phyloP scores from a whole-genome alignment of 768 basidiomycete genomes.

The Podaxis carcinomalis region DNA sequence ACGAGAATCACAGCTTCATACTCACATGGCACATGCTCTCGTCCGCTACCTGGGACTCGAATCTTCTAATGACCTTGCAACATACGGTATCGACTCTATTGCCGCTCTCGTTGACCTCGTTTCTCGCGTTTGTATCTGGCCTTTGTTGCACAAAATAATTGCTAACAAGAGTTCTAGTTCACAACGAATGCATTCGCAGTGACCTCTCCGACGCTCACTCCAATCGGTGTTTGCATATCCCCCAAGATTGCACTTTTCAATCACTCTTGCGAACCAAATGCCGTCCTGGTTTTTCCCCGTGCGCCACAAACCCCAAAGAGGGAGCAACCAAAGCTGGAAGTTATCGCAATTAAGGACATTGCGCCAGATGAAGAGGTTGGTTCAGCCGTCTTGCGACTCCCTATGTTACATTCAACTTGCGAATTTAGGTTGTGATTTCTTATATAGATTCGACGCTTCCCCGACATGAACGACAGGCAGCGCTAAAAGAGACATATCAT shows the following conservation, averaged over 20 bases:
- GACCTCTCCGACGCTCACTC: conserved; percentile 69
- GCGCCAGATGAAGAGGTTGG: conserved; percentile 64
- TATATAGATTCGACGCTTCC: conserved; percentile 87
- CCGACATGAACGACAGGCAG: conserved; percentile 41
- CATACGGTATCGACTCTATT: conserved; percentile 52
- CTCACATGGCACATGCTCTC: conserved; percentile 70
- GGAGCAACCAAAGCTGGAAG: conserved; percentile 60
- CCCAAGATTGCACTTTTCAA: conserved; percentile 80
- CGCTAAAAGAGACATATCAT: conserved; percentile 69
- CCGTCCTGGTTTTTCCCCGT: conserved; percentile 86
- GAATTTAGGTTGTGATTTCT: conserved; percentile 63
- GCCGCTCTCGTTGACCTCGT: conserved; percentile 66
- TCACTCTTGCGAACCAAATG: conserved; percentile 87
- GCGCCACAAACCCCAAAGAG: conserved; percentile 25
- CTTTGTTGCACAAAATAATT: background rate
- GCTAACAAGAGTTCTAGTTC: conserved; percentile 48
- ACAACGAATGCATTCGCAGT: conserved; percentile 89
- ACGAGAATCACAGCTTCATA: conserved; percentile 44
- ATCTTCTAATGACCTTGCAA: conserved; percentile 53
- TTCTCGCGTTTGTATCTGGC: conserved; percentile 52
- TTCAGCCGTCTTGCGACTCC: background rate
- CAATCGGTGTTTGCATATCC: conserved; percentile 82
- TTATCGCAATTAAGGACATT: conserved; percentile 70
- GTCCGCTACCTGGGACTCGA: conserved; percentile 64
- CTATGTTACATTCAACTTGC: background rate